Conservation (phyloP, 805 yeast genomes). For the Nakazawaea ambrosiae region DNA sequence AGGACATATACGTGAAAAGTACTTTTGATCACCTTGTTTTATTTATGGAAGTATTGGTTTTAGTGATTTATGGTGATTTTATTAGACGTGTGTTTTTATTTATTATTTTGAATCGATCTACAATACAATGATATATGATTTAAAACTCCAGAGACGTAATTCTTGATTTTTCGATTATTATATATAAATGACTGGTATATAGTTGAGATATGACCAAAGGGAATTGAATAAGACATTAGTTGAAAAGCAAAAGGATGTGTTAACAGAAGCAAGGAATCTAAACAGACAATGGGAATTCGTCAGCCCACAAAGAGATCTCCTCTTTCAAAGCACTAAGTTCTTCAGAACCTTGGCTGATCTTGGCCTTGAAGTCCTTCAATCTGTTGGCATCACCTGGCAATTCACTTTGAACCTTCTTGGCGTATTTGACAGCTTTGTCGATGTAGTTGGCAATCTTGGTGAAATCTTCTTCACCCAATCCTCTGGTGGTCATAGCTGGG, state of each 20-base stretch:
- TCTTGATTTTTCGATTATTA: too few species aligned
- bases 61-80: not conserved
- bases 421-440: conserved; percentile 70
- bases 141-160: too few species aligned
- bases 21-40: too few species aligned
- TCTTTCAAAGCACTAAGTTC: conserved; percentile 60
- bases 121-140: too few species aligned
- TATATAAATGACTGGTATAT: too few species aligned
- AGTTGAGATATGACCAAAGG: conserved; percentile 1
- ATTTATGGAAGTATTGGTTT: too few species aligned
- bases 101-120: too few species aligned
- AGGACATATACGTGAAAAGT: too few species aligned
- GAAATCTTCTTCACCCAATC: conserved; percentile 84
- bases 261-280: too few species aligned
- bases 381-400: conserved; percentile 91
- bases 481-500: conserved; percentile 98
- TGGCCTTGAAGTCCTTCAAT: conserved; percentile 91
- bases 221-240: too few species aligned
- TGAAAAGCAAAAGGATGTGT: too few species aligned
- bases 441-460: conserved; percentile 72
- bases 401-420: conserved; percentile 65
- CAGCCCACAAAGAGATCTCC: conserved; percentile 90
- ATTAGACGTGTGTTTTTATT: not conserved
- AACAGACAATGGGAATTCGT: conserved; percentile 67
- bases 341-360: conserved; percentile 63